Base-by-base conservation (phyloP, 2,329 filamentous ascomycete genomes). In the Allantophomopsis lycopodina region DNA sequence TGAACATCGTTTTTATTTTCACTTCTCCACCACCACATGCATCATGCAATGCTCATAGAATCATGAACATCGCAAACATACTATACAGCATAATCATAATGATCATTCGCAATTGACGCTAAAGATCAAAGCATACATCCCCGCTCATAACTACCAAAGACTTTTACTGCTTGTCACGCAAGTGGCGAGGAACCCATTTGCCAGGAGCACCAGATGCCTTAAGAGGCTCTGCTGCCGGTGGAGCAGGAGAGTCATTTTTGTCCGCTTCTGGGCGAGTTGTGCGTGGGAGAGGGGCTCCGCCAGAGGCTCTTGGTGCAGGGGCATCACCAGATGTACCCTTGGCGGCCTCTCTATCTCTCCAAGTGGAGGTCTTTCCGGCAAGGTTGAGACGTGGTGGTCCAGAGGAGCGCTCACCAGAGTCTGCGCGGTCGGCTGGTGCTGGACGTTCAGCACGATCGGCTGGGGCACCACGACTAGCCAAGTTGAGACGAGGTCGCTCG, bases 291-390 rank as follows among this genome's bases (percentile, higher is more conserved):
- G 63, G 59, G 12, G 58, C 56, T 35, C 60, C 62, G 30, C 65
- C 60, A 42, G 55, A 62, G 21, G 55, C 53, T 28, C 52, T 49
- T 35, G 52, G 46, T 13, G 45, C 32, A 36, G 50, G 21, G 8
- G 50, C 45, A 35, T 50, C 46, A 36, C 56, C 56, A 40, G 53
- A 46, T 38, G 52, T 43, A 15, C 51, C 50, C 59, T 66, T 74
- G 38, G 66, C 65, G 21, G 69, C 68, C 53, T 72, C 59, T 38
- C 73, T 65, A 14, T 79, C 76, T 60, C 75, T 72, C 76, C 76
- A 80, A 34, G 52, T 58, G 44, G 56, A 52, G 50, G 70, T 66
- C 46, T 58, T 61, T 45, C 68, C 64, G 39, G 63, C 60, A 42
- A 79, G 60, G 42, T 66, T 62, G 47, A 79, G 61, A 46, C 71